Conservation (phyloP, 2,329 filamentous ascomycete genomes). For the Trichophyton simii region DNA sequence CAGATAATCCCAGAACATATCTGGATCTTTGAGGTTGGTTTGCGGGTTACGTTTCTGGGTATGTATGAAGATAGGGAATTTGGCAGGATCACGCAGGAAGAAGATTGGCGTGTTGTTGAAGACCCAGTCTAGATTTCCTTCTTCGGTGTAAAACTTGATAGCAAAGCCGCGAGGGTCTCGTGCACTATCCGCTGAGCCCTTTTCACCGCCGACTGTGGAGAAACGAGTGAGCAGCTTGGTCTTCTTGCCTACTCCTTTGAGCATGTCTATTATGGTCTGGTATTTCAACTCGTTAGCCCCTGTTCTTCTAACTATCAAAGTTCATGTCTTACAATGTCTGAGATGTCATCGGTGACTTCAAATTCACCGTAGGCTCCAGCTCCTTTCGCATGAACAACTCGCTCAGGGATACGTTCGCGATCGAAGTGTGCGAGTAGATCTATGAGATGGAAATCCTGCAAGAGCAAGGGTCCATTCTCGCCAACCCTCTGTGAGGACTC, state of each 20-base stretch:
- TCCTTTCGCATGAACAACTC: constrained; percentile 5
- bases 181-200: constrained; percentile 57
- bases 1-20: constrained; percentile 57
- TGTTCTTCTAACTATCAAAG: too few species aligned
- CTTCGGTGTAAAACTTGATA: constrained; percentile 59
- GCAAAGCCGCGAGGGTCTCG: constrained; percentile 62
- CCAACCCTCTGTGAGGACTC: constrained; percentile 44
- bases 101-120: constrained; percentile 50
- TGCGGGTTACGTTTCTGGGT: constrained; percentile 63
- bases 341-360: constrained; percentile 38
- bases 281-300: constrained; percentile 1
- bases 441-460: constrained; percentile 55
- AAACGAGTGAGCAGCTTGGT: constrained; percentile 57
- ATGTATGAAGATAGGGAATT: constrained; percentile 62
- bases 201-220: constrained; percentile 64
- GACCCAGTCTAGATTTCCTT: constrained; percentile 63
- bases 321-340: constrained; percentile 29
- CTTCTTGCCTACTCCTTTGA: constrained; percentile 52
- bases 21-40: constrained; percentile 56
- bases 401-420: constrained; percentile 23
- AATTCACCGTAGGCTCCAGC: constrained; percentile 20
- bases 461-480: constrained; percentile 45
- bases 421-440: constrained; percentile 42
- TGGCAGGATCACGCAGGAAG: constrained; percentile 60
- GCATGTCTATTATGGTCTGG: constrained; percentile 36